Evolutionary conservation across 106 monocot species (phyloP).

Genomic region (Xerophyta viscosa): DNA sequence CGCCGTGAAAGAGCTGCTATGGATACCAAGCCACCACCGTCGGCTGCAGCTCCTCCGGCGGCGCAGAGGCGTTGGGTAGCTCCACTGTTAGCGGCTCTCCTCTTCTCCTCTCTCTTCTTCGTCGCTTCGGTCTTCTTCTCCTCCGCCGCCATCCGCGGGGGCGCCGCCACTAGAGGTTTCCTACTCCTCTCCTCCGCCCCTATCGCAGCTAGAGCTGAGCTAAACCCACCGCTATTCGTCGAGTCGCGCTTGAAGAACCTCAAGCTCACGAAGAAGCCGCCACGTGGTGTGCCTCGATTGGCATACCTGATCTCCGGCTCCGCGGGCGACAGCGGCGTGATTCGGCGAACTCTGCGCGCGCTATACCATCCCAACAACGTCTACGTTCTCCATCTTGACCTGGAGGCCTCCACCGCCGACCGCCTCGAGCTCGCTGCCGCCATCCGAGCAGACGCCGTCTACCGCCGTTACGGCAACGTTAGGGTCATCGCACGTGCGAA

Average conservation of each 20-base stretch:
- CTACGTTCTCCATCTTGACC: conserved; percentile 40
- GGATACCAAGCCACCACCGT: neutral
- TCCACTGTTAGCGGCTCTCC: conserved; percentile 24
- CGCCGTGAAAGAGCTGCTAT: too few relatives aligned
- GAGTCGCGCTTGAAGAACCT: conserved; percentile 27
- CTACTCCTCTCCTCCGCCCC: conserved; percentile 12
- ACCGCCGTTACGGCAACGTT: conserved; percentile 26
- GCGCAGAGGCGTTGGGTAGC: conserved; percentile 25
- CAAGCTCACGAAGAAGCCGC: neutral
- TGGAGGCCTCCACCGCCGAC: conserved; percentile 24
- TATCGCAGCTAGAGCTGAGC: too few relatives aligned
- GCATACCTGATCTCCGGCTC: conserved; percentile 53
- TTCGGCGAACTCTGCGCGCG: conserved; percentile 25
- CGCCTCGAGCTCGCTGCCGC: conserved; percentile 25
- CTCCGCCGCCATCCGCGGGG: neutral
- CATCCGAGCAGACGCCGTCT: conserved; percentile 18
- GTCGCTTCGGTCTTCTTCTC: conserved; percentile 9
- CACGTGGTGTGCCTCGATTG: conserved; percentile 21
- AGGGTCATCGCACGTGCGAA: conserved; percentile 25
- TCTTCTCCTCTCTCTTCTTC: conserved; percentile 24
- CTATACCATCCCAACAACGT: conserved; percentile 33
- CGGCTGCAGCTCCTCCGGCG: conserved; percentile 6
- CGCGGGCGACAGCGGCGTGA: conserved; percentile 22
- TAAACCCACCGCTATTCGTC: conserved; percentile 29
- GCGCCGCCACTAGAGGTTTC: conserved; percentile 9